Evolutionary conservation across 441 rosid genomes (phyloP).

Genomic region (Breynia disticha): DNA sequence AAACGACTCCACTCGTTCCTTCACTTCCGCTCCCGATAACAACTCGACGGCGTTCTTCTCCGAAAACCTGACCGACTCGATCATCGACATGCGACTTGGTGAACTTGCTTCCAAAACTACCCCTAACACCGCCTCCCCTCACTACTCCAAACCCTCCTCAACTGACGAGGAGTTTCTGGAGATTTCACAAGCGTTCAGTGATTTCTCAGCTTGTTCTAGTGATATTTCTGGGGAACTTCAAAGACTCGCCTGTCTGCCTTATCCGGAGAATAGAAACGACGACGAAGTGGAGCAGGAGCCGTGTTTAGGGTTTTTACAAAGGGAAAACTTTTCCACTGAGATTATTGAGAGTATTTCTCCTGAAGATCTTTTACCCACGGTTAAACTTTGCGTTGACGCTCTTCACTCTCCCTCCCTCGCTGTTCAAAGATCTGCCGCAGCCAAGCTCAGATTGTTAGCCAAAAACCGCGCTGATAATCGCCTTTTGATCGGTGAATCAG

Average conservation of each 20-base stretch:
- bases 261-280: conserved; percentile 24
- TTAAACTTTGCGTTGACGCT: conserved; percentile 75
- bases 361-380: conserved; percentile 88
- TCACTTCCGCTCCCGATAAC: conserved; percentile 33
- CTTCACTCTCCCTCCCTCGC: conserved; percentile 55
- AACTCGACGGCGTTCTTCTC: conserved; percentile 42
- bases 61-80: conserved; percentile 69
- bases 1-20: conserved; percentile 39
- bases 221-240: conserved; percentile 88
- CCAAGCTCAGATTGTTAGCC: conserved; percentile 70
- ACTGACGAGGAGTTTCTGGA: conserved; percentile 46
- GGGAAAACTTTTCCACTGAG: conserved; percentile 82
- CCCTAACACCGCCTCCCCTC: conserved; percentile 5
- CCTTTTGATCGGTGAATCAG: conserved; percentile 75
- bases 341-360: conserved; percentile 86
- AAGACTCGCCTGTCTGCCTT: conserved; percentile 61
- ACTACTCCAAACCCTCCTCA: background rate
- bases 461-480: conserved; percentile 82
- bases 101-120: conserved; percentile 41
- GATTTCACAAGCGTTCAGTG: conserved; percentile 69
- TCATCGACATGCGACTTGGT: conserved; percentile 74
- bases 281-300: conserved; percentile 53
- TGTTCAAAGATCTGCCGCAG: conserved; percentile 83
- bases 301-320: conserved; percentile 65
- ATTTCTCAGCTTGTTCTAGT: conserved; percentile 70